These are phyloP conservation scores for Penicillium arizonense DNA, from an alignment of 495 filamentous ascomycete species.

Conservation along the genomic window DNA sequence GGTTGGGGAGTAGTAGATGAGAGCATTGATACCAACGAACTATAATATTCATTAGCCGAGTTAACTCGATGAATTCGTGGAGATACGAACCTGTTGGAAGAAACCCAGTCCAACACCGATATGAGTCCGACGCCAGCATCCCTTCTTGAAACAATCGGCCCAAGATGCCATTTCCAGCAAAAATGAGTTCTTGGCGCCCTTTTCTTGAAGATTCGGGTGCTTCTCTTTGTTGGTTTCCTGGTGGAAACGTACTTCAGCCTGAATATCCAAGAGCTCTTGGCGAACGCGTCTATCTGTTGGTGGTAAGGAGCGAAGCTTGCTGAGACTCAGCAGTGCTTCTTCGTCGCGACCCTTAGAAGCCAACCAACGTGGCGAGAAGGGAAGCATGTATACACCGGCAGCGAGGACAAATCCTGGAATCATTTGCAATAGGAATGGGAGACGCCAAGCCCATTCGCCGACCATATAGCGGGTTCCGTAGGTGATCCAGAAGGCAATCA, in stretches of 20 bases:
- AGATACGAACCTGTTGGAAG: slow-evolving; percentile 47
- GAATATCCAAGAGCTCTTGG: slow-evolving; percentile 51
- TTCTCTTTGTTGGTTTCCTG: slow-evolving; percentile 42
- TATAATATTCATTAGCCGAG: slow-evolving; percentile 19
- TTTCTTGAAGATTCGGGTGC: slow-evolving; percentile 43
- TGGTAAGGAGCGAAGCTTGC: slow-evolving; percentile 43
- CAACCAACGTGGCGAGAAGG: slow-evolving; percentile 55
- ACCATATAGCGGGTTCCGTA: slow-evolving; percentile 54
- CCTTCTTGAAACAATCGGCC: slow-evolving; percentile 47
- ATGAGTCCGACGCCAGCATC: slow-evolving; percentile 55
- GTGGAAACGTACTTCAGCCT: slow-evolving; percentile 50
- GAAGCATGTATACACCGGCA: slow-evolving; percentile 44
- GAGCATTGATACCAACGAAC: slow-evolving; percentile 50
- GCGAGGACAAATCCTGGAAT: slow-evolving; percentile 46
- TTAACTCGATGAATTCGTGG: background rate
- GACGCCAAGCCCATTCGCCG: slow-evolving; percentile 49
- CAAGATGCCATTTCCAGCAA: slow-evolving; percentile 45
- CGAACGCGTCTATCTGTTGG: slow-evolving; percentile 41
- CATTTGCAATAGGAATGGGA: slow-evolving; percentile 52
- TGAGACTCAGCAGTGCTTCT: slow-evolving; percentile 47
- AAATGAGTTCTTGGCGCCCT: slow-evolving; percentile 25
- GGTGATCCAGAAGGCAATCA: slow-evolving; percentile 57
- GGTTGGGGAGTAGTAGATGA: slow-evolving; percentile 57
- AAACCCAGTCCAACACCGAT: slow-evolving; percentile 55
- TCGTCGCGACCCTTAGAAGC: slow-evolving; percentile 47